These are phyloP conservation scores for Terana coerulea DNA, from an alignment of 768 basidiomycete species.

Conservation along the genomic window DNA sequence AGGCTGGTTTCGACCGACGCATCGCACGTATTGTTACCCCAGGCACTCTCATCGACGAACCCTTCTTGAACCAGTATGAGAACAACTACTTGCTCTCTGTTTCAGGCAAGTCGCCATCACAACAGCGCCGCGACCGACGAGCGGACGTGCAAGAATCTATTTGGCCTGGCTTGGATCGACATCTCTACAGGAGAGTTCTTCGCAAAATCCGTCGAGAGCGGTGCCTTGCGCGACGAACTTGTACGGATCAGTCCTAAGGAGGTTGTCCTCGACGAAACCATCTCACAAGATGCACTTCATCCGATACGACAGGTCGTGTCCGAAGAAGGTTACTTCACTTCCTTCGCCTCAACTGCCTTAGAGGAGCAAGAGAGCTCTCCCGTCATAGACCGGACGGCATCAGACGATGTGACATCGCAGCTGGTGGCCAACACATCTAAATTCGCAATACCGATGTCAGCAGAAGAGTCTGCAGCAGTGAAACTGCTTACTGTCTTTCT, in stretches of 20 bases:
- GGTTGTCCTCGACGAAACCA: slow-evolving; percentile 57
- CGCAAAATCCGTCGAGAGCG: slow-evolving; percentile 54
- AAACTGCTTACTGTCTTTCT: slow-evolving; percentile 62
- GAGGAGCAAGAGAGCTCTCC: background rate
- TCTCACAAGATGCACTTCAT: slow-evolving; percentile 37
- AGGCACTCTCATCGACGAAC: slow-evolving; percentile 90
- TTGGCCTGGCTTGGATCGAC: slow-evolving; percentile 93
- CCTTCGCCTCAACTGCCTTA: slow-evolving; percentile 34
- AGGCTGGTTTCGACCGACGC: slow-evolving; percentile 68
- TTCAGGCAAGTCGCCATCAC: slow-evolving; percentile 17
- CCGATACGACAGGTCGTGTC: slow-evolving; percentile 45
- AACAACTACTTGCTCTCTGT: slow-evolving; percentile 89
- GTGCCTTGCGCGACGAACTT: slow-evolving; percentile 73
- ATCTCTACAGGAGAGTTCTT: slow-evolving; percentile 94
- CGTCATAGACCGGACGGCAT: slow-evolving; percentile 1
- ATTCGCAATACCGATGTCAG: slow-evolving; percentile 19
- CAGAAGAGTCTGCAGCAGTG: slow-evolving; percentile 54
- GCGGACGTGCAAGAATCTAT: background rate
- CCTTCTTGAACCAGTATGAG: slow-evolving; percentile 79
- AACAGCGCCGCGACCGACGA: background rate
- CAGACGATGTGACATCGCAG: slow-evolving; percentile 22
- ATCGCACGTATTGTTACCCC: slow-evolving; percentile 89
- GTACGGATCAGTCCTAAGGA: slow-evolving; percentile 79
- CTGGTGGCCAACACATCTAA: background rate
- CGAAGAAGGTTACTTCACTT: slow-evolving; percentile 54